Conservation (phyloP, 139 green algal species). For the Auxenochlorella pyrenoidosa region DNA sequence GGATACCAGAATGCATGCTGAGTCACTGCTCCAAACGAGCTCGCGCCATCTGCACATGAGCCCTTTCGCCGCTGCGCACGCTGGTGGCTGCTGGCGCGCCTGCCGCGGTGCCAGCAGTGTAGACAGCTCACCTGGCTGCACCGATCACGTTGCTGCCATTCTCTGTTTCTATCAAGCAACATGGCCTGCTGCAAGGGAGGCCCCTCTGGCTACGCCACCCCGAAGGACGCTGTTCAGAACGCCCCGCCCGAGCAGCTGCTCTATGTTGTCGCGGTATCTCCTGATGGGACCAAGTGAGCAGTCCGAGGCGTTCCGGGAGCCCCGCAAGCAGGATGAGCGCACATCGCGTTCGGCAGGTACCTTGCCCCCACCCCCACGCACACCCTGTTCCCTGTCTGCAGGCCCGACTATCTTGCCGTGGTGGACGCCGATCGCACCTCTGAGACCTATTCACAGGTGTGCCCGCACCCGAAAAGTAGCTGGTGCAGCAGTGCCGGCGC, state of each 20-base stretch:
- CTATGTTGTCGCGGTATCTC: slow-evolving; percentile 66
- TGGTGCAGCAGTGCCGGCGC: too few relatives aligned
- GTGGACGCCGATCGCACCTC: slow-evolving; percentile 69
- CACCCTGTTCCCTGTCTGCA: neutral
- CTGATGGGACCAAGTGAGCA: slow-evolving; percentile 34
- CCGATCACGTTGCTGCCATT: neutral
- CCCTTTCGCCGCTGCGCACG: too few relatives aligned
- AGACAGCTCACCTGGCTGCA: neutral
- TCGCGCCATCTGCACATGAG: too few relatives aligned
- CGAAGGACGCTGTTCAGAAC: slow-evolving; percentile 59
- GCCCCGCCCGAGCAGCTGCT: slow-evolving; percentile 72
- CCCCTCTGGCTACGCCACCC: neutral
- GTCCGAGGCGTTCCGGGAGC: neutral
- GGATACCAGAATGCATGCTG: too few relatives aligned
- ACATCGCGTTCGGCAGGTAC: neutral
- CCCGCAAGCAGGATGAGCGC: too few relatives aligned
- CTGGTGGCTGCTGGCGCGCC: neutral
- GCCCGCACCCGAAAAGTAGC: neutral
- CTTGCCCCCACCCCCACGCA: neutral
- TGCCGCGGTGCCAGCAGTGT: neutral
- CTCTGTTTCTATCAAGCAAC: neutral
- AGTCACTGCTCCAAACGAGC: too few relatives aligned
- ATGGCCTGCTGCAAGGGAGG: slow-evolving; percentile 17
- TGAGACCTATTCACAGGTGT: slow-evolving; percentile 56
- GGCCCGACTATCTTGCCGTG: slow-evolving; percentile 81